Conservation (phyloP, 495 filamentous ascomycete species). For the Tuber microsphaerosporum region DNA sequence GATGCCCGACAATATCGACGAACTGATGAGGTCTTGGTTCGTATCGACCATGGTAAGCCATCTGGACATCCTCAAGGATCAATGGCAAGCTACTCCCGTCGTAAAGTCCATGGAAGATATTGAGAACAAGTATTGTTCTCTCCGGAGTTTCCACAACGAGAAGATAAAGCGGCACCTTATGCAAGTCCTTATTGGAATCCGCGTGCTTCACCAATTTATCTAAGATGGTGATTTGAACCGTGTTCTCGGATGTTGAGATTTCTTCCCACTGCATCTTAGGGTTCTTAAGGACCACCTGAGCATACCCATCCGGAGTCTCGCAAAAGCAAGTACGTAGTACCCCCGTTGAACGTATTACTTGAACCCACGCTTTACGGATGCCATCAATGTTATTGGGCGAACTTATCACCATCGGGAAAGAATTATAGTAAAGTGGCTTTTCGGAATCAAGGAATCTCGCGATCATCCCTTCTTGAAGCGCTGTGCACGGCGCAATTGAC, state of each 20-base stretch:
- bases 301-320: slow-evolving; percentile 59
- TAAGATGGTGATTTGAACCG: slow-evolving; percentile 39
- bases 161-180: slow-evolving; percentile 43
- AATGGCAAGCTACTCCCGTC: slow-evolving; percentile 72
- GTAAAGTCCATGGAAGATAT: slow-evolving; percentile 81
- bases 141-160: slow-evolving; percentile 42
- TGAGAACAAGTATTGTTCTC: slow-evolving; percentile 49
- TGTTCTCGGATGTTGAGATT: slow-evolving; percentile 19
- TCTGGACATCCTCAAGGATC: slow-evolving; percentile 53
- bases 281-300: slow-evolving; percentile 57
- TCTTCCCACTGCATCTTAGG: slow-evolving; percentile 49
- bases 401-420: slow-evolving; percentile 55
- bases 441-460: slow-evolving; percentile 55
- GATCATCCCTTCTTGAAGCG: slow-evolving; percentile 75
- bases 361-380: slow-evolving; percentile 51
- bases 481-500: slow-evolving; percentile 65
- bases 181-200: slow-evolving; percentile 35
- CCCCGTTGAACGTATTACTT: slow-evolving; percentile 47
- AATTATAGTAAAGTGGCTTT: slow-evolving; percentile 59
- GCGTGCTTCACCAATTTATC: slow-evolving; percentile 47
- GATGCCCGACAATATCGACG: slow-evolving; percentile 45
- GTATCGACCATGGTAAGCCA: slow-evolving; percentile 41
- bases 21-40: slow-evolving; percentile 35
- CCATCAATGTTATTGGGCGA: slow-evolving; percentile 42
- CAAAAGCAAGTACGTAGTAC: slow-evolving; percentile 63